A percentile compares a stretch with the other conserved stretches of the same genome.
Conservation (phyloP, 331 rosid species). For the Phaseolus coccineus region DNA sequence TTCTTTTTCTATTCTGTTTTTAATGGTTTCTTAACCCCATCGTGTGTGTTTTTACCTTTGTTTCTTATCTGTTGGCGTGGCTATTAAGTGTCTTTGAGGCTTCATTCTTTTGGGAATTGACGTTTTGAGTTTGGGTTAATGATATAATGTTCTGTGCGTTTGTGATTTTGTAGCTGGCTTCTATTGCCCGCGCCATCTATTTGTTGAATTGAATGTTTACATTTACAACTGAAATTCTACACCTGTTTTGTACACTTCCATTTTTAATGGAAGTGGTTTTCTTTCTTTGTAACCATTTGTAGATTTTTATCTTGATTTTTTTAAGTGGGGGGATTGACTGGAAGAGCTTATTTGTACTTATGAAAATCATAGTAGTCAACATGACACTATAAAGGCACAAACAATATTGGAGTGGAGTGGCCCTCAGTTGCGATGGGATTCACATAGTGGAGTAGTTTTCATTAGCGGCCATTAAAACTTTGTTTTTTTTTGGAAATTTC, state of each 20-base stretch:
- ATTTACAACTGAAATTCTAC: background rate
- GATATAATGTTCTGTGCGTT: background rate
- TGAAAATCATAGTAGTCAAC: background rate
- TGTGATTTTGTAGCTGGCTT: slow-evolving; percentile 7
- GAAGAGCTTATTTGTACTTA: background rate
- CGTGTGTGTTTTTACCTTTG: background rate
- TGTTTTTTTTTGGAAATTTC: background rate
- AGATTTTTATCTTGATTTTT: background rate
- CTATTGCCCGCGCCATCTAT: slow-evolving; percentile 42
- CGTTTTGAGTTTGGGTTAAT: slow-evolving; percentile 37
- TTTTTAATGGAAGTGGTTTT: slow-evolving; percentile 21
- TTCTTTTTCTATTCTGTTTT: background rate
- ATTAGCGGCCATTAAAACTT: background rate
- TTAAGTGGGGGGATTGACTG: background rate
- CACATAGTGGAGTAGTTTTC: background rate
- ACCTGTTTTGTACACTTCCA: background rate
- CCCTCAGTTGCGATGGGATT: background rate
- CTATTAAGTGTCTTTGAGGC: background rate
- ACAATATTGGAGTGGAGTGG: background rate
- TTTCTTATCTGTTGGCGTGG: background rate
- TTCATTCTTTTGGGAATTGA: background rate
- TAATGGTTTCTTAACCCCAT: background rate
- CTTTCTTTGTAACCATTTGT: slow-evolving; percentile 11
- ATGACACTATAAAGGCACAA: background rate
- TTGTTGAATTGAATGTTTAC: background rate